A percentile compares a stretch with the other conserved stretches of the same genome.
These are phyloP conservation scores for Heritiera fomes DNA, from an alignment of 345 rosid species.

Conservation along the genomic window DNA sequence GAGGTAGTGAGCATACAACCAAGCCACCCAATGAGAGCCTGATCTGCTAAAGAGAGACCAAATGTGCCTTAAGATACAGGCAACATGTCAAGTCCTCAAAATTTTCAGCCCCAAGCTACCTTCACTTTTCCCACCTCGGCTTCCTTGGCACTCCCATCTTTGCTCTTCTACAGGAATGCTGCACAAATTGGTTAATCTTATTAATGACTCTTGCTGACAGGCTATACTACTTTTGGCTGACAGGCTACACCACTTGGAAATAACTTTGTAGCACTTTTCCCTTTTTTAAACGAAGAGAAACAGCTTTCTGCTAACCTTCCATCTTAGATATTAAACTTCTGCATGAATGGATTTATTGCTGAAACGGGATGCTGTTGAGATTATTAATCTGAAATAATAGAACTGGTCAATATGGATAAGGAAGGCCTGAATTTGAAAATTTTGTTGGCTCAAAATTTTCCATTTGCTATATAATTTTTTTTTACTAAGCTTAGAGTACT, in stretches of 20 bases:
- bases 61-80: not conserved
- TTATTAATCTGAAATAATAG: not conserved
- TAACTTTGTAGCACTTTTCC: not conserved
- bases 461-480: not conserved
- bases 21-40: not conserved
- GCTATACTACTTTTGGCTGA: not conserved
- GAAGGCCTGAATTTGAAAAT: conserved; percentile 1
- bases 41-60: not conserved
- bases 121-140: not conserved
- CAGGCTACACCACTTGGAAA: not conserved
- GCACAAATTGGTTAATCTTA: not conserved
- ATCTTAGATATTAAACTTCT: not conserved
- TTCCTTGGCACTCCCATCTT: not conserved
- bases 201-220: not conserved
- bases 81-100: not conserved
- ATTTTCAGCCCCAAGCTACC: not conserved
- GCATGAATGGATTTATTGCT: not conserved
- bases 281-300: not conserved
- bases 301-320: not conserved
- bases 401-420: not conserved
- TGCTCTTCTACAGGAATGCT: not conserved
- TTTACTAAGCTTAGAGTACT: not conserved
- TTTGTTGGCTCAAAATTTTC: not conserved
- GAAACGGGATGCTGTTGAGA: not conserved
- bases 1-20: not conserved